Base-by-base conservation (phyloP, 2,329 filamentous ascomycete genomes). In the Fusarium sterilihyphosum region DNA sequence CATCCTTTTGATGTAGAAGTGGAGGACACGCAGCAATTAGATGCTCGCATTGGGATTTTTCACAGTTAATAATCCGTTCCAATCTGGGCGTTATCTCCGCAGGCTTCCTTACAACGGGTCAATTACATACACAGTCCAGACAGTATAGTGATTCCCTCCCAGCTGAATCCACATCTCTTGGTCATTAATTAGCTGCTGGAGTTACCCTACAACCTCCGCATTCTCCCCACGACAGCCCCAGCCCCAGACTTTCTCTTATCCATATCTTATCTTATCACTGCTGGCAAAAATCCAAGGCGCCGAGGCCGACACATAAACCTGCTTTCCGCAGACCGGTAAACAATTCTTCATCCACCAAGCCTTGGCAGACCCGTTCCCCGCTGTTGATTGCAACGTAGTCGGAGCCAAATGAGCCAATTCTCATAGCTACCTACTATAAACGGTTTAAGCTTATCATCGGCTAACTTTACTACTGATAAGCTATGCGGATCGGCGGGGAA, bases 321-420 rank as follows among this genome's bases (percentile, higher is more conserved):
- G 38, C 49, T 62, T 46, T 33, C 40, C 24, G 53, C 31, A n/a
- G n/a, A 41, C 41, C 41, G 41, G 66, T 40, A 44, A 60, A 70
- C 44, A 65, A 40, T 37, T 38, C 16, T 43, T 35, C 49, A 69
- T 69, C 66, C 26, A 58, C n/a, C 22, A 35, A 38, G 62, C 20
- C 63, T 74, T 74, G 71, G 71, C 71, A 29, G 46, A 49, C 24
- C 50, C 52, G 26, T 68, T 53, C 67, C 67, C 71, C 67, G 63
- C 71, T 31, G 20, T 8, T 43, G n/a, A 63, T 56, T 67, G 57
- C 22, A 61, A 65, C 67, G 44, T 54, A 31, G 37, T 18, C 37
- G 24, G 52, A 29, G 62, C 56, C 64, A 57, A 56, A 31, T 43
- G 33, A 43, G 29, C 43, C 11, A 52, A 61, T 62, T 40, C 54